Base-by-base conservation (phyloP, 2,329 filamentous ascomycete species). In the Sphaerulina populicola region DNA sequence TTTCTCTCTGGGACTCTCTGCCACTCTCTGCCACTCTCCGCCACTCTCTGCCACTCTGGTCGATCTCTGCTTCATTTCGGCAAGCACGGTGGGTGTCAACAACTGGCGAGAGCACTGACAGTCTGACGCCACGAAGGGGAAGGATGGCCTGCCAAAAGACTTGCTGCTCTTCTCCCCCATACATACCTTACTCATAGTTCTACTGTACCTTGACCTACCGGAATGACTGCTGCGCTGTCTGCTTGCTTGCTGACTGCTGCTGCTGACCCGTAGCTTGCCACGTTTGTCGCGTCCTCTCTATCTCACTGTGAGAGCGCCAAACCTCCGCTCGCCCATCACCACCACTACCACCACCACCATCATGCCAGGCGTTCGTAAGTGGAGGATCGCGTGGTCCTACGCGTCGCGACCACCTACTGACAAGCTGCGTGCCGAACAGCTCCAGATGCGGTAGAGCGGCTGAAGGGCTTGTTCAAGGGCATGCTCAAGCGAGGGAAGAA, bases 281-380 rank as follows among this genome's bases (percentile, higher is more conserved):
- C 23, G 5, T 27, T 27, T 7, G 23, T 27, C 23, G 6, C 41
- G 9, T 27, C 14, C 41, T 44, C 41, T n/a, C 3, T 27, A 44
- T 27, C 6, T 35, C 10, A 35, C 31, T 35, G 31, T 4, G 12
- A 6, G 10, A 35, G 10, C 41, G 3, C n/a, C 14, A 14, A 10
- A 36, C 21, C n/a, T 27, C 30, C 23, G 44, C 44, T 38, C 33
- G 23, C 33, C 33, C 44, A 30, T 15, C 46, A 27, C n/a, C 37
- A 48, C 21, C 29, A 18, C 18, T 18, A 18, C 18, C 18, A 18
- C 18, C 18, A 18, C 33, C 44, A 30, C 29, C 46, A 27, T 9
- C 29, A 59, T 59, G 57, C 57, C 57, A 30, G 57, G 57, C 41
- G 55, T 59, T 47, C 57, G 57, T 59, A 45, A 54, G 57, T 59